Base-by-base conservation (phyloP, 495 filamentous ascomycete species). In the Stereocaulon alpinum region DNA sequence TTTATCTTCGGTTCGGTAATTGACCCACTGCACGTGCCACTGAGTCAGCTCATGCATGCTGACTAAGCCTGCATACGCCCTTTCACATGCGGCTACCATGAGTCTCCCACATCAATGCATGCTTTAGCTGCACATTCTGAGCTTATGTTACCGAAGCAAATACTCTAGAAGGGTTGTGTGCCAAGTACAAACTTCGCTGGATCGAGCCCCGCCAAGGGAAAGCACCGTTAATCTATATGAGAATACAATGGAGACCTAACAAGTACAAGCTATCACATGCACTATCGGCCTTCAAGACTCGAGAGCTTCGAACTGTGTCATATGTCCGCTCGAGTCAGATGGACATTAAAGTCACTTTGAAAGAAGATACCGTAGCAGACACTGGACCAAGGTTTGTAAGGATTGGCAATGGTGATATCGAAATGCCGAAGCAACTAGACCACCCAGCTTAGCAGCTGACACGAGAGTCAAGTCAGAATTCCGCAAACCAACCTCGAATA, bases 351-450 rank as follows among this genome's bases (percentile, higher is more conserved):
- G 50, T 59, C 61, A 10, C 34, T 41, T 22, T 60, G 55, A 45
- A 64, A 80, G 67, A 85, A 87, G 60, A 88, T 80, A 58, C 83
- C 86, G 15, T 63, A 56, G 84, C 82, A 37, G 74, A 60, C 6
- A 49, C 40, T 54, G 45, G 30, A 63, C 73, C 71, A 80, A 18
- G 80, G 79, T 40, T 62, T 66, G 45, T 66, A 69, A 6, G 79
- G 79, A 64, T 79, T 76, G 41, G 73, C 69, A 7, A 82, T 61
- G 11, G 75, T 71, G 45, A 81, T 73, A 54, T 84, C 79, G 52
- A 81, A 82, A 32, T 70, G 70, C n/a, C 78, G 72, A 29, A 84
- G 60, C 12, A 82, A 68, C 80, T 81, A 45, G 20, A 22, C 20
- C 42, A 14, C 17, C 6, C 42, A 15, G 11, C 20, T 55, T 53